Base-by-base conservation (phyloP, 2,329 filamentous ascomycete genomes). In the Claviceps maximensis region DNA sequence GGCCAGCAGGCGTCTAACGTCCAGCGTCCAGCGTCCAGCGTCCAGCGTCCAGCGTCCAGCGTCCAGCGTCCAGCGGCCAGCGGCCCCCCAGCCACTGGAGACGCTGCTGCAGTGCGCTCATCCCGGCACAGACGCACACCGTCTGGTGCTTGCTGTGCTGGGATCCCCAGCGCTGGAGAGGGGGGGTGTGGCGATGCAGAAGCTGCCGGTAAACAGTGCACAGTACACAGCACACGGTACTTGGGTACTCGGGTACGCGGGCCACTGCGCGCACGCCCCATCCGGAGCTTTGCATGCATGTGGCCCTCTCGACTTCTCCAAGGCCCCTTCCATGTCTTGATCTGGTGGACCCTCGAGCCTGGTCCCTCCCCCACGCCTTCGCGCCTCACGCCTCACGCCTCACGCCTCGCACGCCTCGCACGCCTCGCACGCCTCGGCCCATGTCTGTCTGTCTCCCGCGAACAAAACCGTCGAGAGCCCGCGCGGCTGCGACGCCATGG, bases 381-480 rank as follows among this genome's bases (percentile, higher is more conserved):
- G 10, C 38, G 29, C 27, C 29, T 17, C 19, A 9, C 4, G 1
- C 40, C 19, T 19, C 41, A 5, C 17, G 19, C 41, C 17, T 19
- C 41, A 42, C 8, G 9, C 17, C 10, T 44, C 41, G 49, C 49
- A n/a, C 5, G 15, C 33, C 13, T 42, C 38, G 13, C 7, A n/a
- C n/a, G n/a, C n/a, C 38, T 8, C 13, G 2, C 36, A 38, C 13
- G 25, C 27, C 19, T 51, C 41, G 41, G 42, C 29, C 23, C 48
- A 15, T 31, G 25, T 25, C 49, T 31, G 25, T 25, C 49, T 44
- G 3, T 40, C 23, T 47, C n/a, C 36, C 36, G 38, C 6, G 23
- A 53, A 49, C 38, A 44, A 53, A 44, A 49, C 51, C 46, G 40
- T 25, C 33, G 19, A 10, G 15, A 52, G 29, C 38, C 46, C 51